Conservation (phyloP, 139 green algal species). For the Gonium pectorale region DNA sequence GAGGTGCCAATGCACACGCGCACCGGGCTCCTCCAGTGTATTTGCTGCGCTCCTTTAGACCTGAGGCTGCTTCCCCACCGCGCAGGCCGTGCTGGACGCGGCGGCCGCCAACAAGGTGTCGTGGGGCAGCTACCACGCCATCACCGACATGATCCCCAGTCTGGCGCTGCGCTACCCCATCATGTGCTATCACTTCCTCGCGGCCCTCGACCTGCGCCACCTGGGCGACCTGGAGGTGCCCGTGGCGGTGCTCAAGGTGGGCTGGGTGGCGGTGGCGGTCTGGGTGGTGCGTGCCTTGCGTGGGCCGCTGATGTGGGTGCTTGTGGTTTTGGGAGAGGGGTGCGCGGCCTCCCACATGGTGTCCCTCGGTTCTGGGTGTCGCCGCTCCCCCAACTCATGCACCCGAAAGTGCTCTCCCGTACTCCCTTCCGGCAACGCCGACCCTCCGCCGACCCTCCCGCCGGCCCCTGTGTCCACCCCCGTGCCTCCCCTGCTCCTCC, state of each 20-base stretch:
- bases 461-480: not conserved
- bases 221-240: constrained; percentile 64
- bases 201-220: constrained; percentile 47
- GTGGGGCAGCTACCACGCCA: constrained; percentile 60
- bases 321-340: no score
- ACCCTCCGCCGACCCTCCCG: not conserved
- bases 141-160: constrained; percentile 65
- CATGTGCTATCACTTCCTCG: constrained; percentile 69
- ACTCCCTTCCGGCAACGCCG: not conserved
- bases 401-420: no score
- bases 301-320: no score
- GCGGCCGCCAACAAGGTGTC: constrained; percentile 48
- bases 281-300: no score
- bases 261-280: no score
- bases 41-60: no score
- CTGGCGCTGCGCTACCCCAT: constrained; percentile 63
- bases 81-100: constrained; percentile 32
- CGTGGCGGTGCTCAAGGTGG: constrained; percentile 53
- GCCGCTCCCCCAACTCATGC: no score
- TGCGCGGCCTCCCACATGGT: no score
- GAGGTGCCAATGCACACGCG: no score
- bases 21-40: no score
- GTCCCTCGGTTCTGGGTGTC: no score
- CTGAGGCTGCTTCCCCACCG: no score
- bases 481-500: not conserved